phyloP scores from a whole-genome alignment of 2,329 filamentous ascomycete genomes.

The Arthrobotrys conoides region DNA sequence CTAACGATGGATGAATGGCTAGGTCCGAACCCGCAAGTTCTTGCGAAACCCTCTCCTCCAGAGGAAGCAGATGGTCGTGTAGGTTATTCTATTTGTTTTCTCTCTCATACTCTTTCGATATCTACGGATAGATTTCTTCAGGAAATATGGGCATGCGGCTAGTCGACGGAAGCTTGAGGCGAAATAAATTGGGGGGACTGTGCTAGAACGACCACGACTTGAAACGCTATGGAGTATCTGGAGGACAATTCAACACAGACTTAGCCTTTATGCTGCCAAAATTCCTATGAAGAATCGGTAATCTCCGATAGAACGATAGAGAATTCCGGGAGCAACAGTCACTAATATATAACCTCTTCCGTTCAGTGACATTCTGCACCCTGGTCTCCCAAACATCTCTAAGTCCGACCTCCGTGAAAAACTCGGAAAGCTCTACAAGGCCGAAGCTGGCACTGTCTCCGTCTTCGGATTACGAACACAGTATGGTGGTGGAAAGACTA shows the following conservation, averaged over 20 bases:
- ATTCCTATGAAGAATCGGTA: constrained; percentile 31
- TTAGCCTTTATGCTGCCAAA: constrained; percentile 25
- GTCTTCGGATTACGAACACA: constrained; percentile 99
- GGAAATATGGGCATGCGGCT: constrained; percentile 48
- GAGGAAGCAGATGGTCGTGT: constrained; percentile 99
- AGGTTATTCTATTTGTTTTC: constrained; percentile 70
- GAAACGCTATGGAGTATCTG: not conserved
- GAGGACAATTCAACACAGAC: not conserved
- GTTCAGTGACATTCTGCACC: constrained; percentile 97
- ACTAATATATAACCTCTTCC: constrained; percentile 46
- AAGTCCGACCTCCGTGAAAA: constrained; percentile 98
- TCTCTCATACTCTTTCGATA: constrained; percentile 39
- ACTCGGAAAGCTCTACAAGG: constrained; percentile 97
- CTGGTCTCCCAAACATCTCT: constrained; percentile 97
- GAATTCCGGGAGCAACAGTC: not conserved
- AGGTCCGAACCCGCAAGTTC: constrained; percentile 93
- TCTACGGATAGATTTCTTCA: constrained; percentile 30
- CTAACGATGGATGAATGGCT: constrained; percentile 37
- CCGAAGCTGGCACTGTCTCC: constrained; percentile 95
- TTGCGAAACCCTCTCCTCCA: constrained; percentile 99
- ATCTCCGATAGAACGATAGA: constrained; percentile 22
- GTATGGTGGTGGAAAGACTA: constrained; percentile 99
- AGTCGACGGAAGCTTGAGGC: constrained; percentile 47
- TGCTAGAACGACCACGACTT: constrained; percentile 4
- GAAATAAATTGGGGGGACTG: constrained; percentile 3